Evolutionary conservation across 1,284 basidiomycete genomes (phyloP).

Genomic region (Hemileia vastatrix): DNA sequence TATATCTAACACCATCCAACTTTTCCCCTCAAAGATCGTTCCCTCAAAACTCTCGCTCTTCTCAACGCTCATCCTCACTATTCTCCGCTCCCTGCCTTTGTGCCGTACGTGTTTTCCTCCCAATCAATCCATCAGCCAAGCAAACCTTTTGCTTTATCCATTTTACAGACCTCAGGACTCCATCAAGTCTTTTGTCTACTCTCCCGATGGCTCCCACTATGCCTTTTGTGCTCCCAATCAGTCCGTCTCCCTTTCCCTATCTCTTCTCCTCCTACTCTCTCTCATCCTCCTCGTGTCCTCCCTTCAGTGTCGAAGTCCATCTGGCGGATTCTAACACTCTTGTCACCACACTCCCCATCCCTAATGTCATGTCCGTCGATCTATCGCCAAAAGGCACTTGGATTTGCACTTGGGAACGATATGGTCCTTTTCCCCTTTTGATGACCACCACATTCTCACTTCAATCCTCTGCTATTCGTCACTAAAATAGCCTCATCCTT

Average conservation of each 20-base stretch:
- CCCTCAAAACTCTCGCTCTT: conserved; percentile 6
- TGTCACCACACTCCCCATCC: conserved; percentile 44
- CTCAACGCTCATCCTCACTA: conserved; percentile 9
- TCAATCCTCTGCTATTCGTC: conserved; percentile 7
- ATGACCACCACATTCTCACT: no score
- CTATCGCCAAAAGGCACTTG: conserved; percentile 90
- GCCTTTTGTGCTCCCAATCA: conserved; percentile 67
- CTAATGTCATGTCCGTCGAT: conserved; percentile 68
- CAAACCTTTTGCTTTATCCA: not conserved
- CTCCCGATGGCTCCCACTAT: conserved; percentile 72
- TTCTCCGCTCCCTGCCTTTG: conserved; percentile 1
- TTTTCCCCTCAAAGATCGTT: no score
- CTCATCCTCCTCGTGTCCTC: conserved; percentile 1
- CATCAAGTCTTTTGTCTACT: conserved; percentile 71
- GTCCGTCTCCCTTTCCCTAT: conserved; percentile 49
- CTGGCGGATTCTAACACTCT: conserved; percentile 25
- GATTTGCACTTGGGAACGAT: conserved; percentile 87
- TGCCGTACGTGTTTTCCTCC: not conserved
- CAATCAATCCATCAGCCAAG: no score
- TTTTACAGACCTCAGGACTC: conserved; percentile 53
- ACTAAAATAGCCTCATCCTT: not conserved
- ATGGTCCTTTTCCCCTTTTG: conserved; percentile 46
- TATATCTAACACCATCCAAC: no score
- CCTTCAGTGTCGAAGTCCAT: conserved; percentile 4
- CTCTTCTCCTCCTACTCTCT: conserved; percentile 21